Conservation (phyloP, 768 basidiomycete species). For the Lanmaoa pseudosensibilis region DNA sequence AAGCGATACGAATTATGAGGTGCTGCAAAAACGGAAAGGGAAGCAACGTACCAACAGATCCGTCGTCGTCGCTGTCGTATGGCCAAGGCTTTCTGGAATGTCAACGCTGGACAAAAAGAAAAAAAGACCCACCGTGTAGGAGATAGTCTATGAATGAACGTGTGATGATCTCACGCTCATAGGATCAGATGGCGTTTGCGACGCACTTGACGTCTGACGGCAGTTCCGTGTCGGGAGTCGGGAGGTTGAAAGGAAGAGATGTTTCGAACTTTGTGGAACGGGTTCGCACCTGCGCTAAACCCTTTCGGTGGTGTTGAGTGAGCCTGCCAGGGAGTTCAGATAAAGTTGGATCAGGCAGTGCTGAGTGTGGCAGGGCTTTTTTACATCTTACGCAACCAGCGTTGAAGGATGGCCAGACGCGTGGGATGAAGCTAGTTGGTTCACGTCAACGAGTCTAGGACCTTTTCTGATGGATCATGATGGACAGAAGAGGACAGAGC, state of each 20-base stretch:
- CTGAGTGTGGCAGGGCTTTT: not conserved
- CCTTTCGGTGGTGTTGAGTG: slow-evolving; percentile 2
- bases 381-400: slow-evolving; percentile 8
- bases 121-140: not conserved
- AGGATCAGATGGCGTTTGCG: not conserved
- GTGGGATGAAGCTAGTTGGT: slow-evolving; percentile 1
- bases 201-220: slow-evolving; percentile 8
- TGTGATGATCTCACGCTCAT: slow-evolving; percentile 2
- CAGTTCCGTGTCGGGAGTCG: not conserved
- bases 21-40: slow-evolving; percentile 1
- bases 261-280: slow-evolving; percentile 6
- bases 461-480: not conserved
- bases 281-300: not conserved
- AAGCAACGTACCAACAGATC: slow-evolving; percentile 7
- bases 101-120: not conserved
- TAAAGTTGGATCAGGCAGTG: slow-evolving; percentile 12
- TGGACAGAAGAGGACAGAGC: not conserved
- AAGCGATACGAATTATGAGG: not conserved
- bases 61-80: not conserved
- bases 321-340: not conserved
- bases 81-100: not conserved
- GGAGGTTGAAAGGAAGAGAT: not conserved
- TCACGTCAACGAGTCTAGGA: not conserved
- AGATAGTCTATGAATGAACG: not conserved
- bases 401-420: not conserved